These are phyloP conservation scores for Saturnispora dispora DNA, from an alignment of 805 yeast genomes.

Conservation along the genomic window DNA sequence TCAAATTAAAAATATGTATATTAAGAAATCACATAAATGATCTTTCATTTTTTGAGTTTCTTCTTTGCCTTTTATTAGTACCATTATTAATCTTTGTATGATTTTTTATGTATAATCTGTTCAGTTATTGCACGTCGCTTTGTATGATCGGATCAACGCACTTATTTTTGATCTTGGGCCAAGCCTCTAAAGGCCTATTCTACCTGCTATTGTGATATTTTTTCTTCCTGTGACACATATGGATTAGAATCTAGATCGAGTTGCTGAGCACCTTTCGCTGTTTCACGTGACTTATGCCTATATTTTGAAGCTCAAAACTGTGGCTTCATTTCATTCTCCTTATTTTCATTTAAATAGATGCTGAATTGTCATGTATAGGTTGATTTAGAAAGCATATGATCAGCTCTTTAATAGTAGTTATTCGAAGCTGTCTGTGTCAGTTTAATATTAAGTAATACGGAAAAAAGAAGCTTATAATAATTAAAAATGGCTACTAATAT, in stretches of 20 bases:
- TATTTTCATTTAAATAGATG: not conserved
- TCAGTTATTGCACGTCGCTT: not conserved
- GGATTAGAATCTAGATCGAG: not conserved
- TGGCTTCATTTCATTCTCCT: not conserved
- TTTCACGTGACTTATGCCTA: slow-evolving; percentile 3
- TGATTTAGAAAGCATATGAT: not conserved
- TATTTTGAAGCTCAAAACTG: not conserved
- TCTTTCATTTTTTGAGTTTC: too few species aligned
- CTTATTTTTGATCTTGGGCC: not conserved
- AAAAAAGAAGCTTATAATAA: not conserved
- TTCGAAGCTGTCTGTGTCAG: not conserved
- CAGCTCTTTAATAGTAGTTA: not conserved
- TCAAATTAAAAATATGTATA: slow-evolving; percentile 26
- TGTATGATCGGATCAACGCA: not conserved
- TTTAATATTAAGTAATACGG: not conserved
- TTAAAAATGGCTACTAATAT: slow-evolving; percentile 80
- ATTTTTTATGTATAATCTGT: not conserved
- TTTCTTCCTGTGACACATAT: too few species aligned
- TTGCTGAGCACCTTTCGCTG: not conserved
- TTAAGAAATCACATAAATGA: slow-evolving; percentile 17
- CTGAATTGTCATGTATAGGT: not conserved
- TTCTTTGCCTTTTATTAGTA: not conserved
- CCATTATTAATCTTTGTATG: not conserved
- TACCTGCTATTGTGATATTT: not conserved
- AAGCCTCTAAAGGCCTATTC: not conserved